Evolutionary conservation across 148 eudicot species (phyloP), one percentile per base, ranked within the genome.

Genomic region (Simmondsia chinensis): DNA sequence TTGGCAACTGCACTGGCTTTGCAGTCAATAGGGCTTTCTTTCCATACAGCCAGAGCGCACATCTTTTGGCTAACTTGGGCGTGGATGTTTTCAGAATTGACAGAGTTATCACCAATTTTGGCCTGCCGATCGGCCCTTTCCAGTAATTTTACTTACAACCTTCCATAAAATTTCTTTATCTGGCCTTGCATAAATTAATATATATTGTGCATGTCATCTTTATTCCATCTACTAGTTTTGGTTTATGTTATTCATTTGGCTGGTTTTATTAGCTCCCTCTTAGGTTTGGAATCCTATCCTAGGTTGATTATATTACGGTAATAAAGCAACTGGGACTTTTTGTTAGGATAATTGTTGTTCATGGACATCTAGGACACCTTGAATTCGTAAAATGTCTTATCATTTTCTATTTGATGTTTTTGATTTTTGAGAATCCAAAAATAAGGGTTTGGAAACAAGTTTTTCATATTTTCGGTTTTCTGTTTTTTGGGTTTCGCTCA

Each of bases 1-100:
- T 89, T 48, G 95, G 97, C 48, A 89, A 84, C 61, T 89, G 97
- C 68, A 74, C 88, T 4, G 97, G 87, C 10, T 89, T 84, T 79
- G 95, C 95, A 10, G 95, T 89, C 58, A 89, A 81, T 27, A 76
- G 97, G 56, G 69, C 94, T 26, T 89, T 84, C 60, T 89, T 84
- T 57, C 95, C 97, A 6, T 89, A 89, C 65, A 17, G 56, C 15
- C 94, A 84, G 70, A 52, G 93, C 43, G 87, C 97, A 52, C 70
- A 69, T 30, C 46, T 81, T 35, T 62, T 89, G 83, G 74, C 70
- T 32, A 66, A 76, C 54, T 38, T 89, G 55, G 97, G 97, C 6
- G 93, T 84, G 21, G 93, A 89, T 48, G 43, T 76, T 34, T 84
- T 76, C 78, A 74, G 95, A 63, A 79, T 89, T 26, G 97, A 89